A percentile compares a stretch with the other conserved stretches of the same genome.
Conservation (phyloP, 2,329 filamentous ascomycete genomes). For the Exophiala viscosa region DNA sequence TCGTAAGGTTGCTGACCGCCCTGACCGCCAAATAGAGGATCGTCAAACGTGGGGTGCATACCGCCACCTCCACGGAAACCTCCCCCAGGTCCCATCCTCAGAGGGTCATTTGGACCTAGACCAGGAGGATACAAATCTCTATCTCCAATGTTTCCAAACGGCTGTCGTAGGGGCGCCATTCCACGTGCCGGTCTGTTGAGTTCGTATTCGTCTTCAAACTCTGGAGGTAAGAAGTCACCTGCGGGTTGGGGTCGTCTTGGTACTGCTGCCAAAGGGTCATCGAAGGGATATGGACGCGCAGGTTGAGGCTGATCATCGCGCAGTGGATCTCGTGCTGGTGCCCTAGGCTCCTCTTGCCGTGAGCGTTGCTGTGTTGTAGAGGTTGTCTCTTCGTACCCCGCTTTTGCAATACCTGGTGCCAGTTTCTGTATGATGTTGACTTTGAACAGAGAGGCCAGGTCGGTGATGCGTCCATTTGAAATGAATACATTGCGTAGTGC, state of each 20-base stretch:
- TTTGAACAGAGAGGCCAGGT: slow-evolving; percentile 70
- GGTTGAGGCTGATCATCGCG: slow-evolving; percentile 56
- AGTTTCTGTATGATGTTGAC: slow-evolving; percentile 79
- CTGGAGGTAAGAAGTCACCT: slow-evolving; percentile 77
- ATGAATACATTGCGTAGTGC: slow-evolving; percentile 64
- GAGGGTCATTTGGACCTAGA: slow-evolving; percentile 78
- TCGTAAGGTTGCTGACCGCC: slow-evolving; percentile 54
- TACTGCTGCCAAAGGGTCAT: slow-evolving; percentile 60
- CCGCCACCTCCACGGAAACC: slow-evolving; percentile 65
- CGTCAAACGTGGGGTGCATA: slow-evolving; percentile 95
- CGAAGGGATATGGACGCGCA: slow-evolving; percentile 64
- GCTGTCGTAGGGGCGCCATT: slow-evolving; percentile 34
- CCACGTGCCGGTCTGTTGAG: slow-evolving; percentile 65
- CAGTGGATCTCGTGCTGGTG: slow-evolving; percentile 44
- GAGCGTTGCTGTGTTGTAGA: slow-evolving; percentile 34
- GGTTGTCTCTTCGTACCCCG: slow-evolving; percentile 66
- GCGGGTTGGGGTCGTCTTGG: slow-evolving; percentile 63
- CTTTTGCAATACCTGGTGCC: slow-evolving; percentile 70
- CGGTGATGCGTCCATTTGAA: slow-evolving; percentile 63
- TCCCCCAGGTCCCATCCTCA: slow-evolving; percentile 63
- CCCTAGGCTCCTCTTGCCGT: slow-evolving; percentile 41
- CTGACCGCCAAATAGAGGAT: slow-evolving; percentile 72
- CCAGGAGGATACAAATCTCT: slow-evolving; percentile 85
- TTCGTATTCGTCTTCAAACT: slow-evolving; percentile 90
- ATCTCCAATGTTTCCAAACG: slow-evolving; percentile 65